Base-by-base conservation (phyloP, 192 early-diverging fungal genomes). In the Phycomyces blakesleeanus region DNA sequence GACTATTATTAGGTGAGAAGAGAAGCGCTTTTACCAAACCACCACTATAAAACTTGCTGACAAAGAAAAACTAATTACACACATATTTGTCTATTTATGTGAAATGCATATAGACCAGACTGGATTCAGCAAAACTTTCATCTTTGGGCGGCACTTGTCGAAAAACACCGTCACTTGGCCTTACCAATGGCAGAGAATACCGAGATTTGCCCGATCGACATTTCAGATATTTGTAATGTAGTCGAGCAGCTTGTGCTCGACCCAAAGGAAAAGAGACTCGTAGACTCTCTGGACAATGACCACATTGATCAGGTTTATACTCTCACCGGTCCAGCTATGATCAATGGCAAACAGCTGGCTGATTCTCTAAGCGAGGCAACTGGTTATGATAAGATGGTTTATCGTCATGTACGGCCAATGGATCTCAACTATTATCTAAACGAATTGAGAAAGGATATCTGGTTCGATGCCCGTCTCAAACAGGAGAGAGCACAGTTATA, bases 41-140 rank as follows among this genome's bases (percentile, higher is more conserved):
- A 22, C 6, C 40, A 41, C n/a, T n/a, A n/a, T n/a, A 41, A 41
- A 41, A 41, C 40, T 10, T 41, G 40, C n/a, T n/a, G n/a, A n/a
- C n/a, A n/a, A n/a, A n/a, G n/a, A n/a, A n/a, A n/a, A n/a, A n/a
- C n/a, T n/a, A n/a, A n/a, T 25, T 60, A 47, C 15, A 10, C 47
- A 5, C 47, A 5, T 11, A 27, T 37, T 2, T 38, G 5, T 21
- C 34, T 60, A n/a, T 22, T 47, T 3, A 26, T 55, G 7, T 34
- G 1, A 37, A 21, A 29, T 55, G 0, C 10, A 41, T 1, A 59
- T 54, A 73, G 71, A 51, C 50, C 55, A 37, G 71, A 73, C 24
- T 73, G 66, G 57, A 51, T 73, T 10, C 65, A 67, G 25, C 71
- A 73, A 50, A 41, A 58, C 29, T 67, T 73, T 20, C 71, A 73